phyloP scores from a whole-genome alignment of 129 eudicot species.

The Pittosporum tobira region DNA sequence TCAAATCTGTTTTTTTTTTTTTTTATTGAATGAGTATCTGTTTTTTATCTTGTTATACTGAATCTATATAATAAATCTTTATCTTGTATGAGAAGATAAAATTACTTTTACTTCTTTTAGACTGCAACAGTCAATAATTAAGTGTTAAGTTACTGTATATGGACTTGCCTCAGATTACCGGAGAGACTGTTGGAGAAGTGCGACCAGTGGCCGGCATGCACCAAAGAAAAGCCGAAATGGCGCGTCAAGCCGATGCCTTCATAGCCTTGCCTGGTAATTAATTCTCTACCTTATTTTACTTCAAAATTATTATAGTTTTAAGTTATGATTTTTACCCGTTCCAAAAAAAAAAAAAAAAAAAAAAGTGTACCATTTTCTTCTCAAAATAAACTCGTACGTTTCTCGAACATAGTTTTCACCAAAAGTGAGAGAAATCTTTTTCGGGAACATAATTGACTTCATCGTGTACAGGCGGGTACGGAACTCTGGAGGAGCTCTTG shows the following conservation, averaged over 20 bases:
- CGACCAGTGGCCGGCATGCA: slow-evolving; percentile 76
- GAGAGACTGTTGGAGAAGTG: slow-evolving; percentile 74
- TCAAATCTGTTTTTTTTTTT: too few species aligned
- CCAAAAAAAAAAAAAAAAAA: too few species aligned
- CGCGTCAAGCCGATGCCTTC: slow-evolving; percentile 87
- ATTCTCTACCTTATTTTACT: neutral
- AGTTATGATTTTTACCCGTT: too few species aligned
- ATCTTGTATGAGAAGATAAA: too few species aligned
- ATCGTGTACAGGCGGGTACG: slow-evolving; percentile 62
- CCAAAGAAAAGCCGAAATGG: slow-evolving; percentile 95
- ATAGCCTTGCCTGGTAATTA: slow-evolving; percentile 76
- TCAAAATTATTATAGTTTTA: neutral
- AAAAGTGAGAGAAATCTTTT: too few species aligned
- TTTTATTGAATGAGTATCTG: too few species aligned
- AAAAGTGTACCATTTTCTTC: too few species aligned
- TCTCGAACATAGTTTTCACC: too few species aligned
- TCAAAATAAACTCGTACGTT: too few species aligned
- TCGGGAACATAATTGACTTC: too few species aligned
- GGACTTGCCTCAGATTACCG: slow-evolving; percentile 38
- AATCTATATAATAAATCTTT: too few species aligned
- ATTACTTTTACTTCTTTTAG: neutral
- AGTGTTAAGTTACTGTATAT: neutral
- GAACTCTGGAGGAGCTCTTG: slow-evolving; percentile 82
- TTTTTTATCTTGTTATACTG: too few species aligned
- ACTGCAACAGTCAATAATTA: neutral